Evolutionary conservation across 169 alveolate genomes (phyloP), one percentile per base, ranked within the genome.

Genomic region (Eimeria tenella): DNA sequence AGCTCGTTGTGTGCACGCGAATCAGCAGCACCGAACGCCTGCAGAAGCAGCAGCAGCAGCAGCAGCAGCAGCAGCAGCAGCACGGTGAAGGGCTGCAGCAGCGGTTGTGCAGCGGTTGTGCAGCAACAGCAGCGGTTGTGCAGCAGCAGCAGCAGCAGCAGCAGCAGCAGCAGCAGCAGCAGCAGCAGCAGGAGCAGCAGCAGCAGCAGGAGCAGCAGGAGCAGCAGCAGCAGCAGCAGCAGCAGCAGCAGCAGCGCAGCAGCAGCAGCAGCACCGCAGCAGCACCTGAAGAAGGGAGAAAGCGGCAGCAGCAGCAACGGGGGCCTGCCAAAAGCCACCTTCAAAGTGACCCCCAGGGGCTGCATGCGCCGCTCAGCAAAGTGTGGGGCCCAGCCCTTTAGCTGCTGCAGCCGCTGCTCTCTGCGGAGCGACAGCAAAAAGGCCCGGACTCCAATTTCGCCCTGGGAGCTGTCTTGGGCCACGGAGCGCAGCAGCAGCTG

Each of bases 241-340:
- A 56, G 65, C 65, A 56, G 65, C 11, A 9, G 65, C 65, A 56
- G 65, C 11, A 11, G 65, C 19, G 11, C 19, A 56, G 19, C 19
- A 11, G 11, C 65, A 56, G 65, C 7, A 56, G 65, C 7, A 56
- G 65, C 7, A 11, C 7, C 19, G 11, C 7, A 56, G 19, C 7
- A 56, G 65, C 25, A 65, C 75, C 25, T 65, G 75, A 65, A 65
- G 75, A 65, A 65, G 42, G 75, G 75, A n/a, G 75, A 65, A n/a
- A 65, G 75, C 6, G 75, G 75, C 49, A 65, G 75, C 10, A 65
- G 75, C 42, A 65, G 25, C 17, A 65, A n/a, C 6, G 75, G 75
- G 25, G 75, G 10, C 5, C 15, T n/a, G 8, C 75, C 75, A 65
- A 65, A 65, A 7, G 42, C 75, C 6, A 65, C 75, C 5, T n/a